Percentiles rank a stretch among this genome's conserved stretches.
Evolutionary conservation across 2,329 filamentous ascomycete species (phyloP).

Genomic region (Monosporascus ibericus): DNA sequence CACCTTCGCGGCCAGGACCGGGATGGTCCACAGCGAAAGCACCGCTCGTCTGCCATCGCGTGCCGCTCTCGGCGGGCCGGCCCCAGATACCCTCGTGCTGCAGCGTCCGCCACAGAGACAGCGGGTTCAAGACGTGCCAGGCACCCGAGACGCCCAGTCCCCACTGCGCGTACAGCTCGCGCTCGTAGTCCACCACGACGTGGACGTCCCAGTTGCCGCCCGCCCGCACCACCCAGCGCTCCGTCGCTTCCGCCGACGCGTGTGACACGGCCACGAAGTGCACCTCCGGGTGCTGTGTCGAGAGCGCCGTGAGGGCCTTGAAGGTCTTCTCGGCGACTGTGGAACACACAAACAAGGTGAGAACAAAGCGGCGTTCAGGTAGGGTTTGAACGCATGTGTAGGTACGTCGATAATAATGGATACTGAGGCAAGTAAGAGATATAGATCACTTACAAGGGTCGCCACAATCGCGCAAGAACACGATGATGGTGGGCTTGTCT

Average conservation of each 20-base stretch:
- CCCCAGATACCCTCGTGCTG: constrained; percentile 61
- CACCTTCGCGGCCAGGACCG: constrained; percentile 23
- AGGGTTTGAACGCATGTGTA: neutral
- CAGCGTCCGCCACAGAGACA: constrained; percentile 50
- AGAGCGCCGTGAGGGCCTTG: constrained; percentile 44
- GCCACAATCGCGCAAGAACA: constrained; percentile 68
- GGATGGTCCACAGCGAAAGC: constrained; percentile 54
- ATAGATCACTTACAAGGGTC: constrained; percentile 57
- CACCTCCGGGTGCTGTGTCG: constrained; percentile 41
- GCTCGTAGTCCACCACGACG: constrained; percentile 54
- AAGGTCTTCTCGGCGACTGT: constrained; percentile 65
- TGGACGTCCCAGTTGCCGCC: constrained; percentile 51
- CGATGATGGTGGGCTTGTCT: constrained; percentile 52
- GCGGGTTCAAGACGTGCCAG: constrained; percentile 57
- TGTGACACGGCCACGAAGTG: constrained; percentile 60
- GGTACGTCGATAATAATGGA: neutral
- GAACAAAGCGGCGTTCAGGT: neutral
- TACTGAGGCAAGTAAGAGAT: neutral
- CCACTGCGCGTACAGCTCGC: constrained; percentile 58
- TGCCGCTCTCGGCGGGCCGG: constrained; percentile 58
- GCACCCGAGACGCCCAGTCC: constrained; percentile 56
- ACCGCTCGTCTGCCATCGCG: constrained; percentile 62
- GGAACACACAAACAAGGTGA: neutral
- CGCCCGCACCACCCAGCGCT: constrained; percentile 50
- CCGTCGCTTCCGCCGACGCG: constrained; percentile 44